Evolutionary conservation across 2,329 filamentous ascomycete genomes (phyloP), one percentile per base, ranked within the genome.

Genomic region (Xylariaceae sp.): DNA sequence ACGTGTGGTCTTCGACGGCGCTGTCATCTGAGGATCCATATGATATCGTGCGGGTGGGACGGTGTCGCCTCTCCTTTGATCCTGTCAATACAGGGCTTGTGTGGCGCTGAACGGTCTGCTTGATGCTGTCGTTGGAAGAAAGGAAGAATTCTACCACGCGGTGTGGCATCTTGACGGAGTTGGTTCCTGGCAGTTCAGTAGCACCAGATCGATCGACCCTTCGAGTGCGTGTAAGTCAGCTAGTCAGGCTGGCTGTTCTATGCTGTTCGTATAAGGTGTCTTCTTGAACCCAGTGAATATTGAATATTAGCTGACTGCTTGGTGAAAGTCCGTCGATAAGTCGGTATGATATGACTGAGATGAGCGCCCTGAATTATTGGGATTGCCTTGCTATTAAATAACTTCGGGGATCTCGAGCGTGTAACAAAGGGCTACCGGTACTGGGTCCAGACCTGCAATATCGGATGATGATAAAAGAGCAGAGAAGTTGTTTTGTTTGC

Each of bases 141-240:
- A 79, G 77, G 61, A 83, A 74, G 69, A 84, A 82, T 66, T 75
- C 78, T 65, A 76, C 72, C 59, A 84, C 80, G 56, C 76, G 72
- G 71, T 82, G 78, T 65, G 80, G 80, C 80, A 83, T 84, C 49
- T 65, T 73, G 65, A 51, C 44, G 40, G 16, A 13, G 47, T 37
- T 36, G 5, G n/a, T n/a, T 39, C 7, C 4, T 26, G 21, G 40
- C 32, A 22, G 18, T 22, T 18, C 3, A 2, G 8, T 10, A 12
- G 39, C 22, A 12, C 19, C 19, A n/a, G n/a, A n/a, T n/a, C 18
- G 39, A 41, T 13, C 21, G 39, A n/a, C 18, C 18, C 37, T 19
- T 19, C 5, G 32, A 34, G 10, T 34, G 32, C 18, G 39, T 42
- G 39, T 42, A 26, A 42, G 39, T 42, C 39, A 22, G 12, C 8